Percentiles rank a stretch among this genome's conserved stretches.
Evolutionary conservation across 345 rosid genomes (phyloP).

Genomic region (Eucalyptus erythrocorys): DNA sequence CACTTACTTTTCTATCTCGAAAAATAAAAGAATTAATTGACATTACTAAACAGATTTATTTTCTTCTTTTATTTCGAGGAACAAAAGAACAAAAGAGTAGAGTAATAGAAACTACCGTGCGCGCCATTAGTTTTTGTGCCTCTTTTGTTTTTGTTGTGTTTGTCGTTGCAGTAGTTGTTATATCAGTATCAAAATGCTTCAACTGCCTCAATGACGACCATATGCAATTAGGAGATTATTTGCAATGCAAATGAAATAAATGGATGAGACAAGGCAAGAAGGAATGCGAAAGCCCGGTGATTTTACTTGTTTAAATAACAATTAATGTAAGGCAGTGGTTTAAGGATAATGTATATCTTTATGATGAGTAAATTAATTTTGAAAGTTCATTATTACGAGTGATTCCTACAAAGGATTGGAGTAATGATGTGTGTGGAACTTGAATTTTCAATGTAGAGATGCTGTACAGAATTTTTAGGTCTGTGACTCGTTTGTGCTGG

Average conservation of each 20-base stretch:
- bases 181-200: slow-evolving; percentile 20
- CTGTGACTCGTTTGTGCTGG: neutral
- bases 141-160: slow-evolving; percentile 11
- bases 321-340: neutral
- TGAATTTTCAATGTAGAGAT: neutral
- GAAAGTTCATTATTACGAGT: neutral
- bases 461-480: neutral
- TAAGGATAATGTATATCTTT: neutral
- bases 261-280: neutral
- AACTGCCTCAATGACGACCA: slow-evolving; percentile 21
- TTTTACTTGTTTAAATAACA: neutral
- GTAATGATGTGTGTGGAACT: neutral
- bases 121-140: neutral
- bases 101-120: accelerated
- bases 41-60: too few species aligned
- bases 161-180: neutral
- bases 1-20: accelerated
- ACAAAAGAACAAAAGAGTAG: accelerated
- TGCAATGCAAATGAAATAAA: neutral
- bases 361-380: neutral
- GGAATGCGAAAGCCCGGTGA: neutral
- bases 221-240: slow-evolving; percentile 5
- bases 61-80: too few species aligned
- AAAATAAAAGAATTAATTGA: too few species aligned
- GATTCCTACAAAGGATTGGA: neutral